phyloP scores from a whole-genome alignment of 306 rosid genomes.

The Datisca glomerata region DNA sequence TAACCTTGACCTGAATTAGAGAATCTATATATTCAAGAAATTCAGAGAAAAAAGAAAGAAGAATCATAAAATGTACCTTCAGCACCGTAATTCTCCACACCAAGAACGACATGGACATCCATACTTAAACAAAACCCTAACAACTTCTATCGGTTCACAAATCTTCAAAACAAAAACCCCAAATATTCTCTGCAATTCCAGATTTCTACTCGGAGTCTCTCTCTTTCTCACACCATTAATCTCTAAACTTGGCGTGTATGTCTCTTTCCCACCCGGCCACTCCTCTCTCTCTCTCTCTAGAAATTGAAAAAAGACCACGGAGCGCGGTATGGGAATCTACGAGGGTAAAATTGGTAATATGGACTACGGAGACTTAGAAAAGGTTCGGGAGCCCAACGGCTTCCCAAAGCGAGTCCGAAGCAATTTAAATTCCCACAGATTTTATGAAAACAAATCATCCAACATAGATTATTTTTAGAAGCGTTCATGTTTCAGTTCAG shows the following conservation, averaged over 20 bases:
- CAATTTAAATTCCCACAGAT: conserved; percentile 28
- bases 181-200: neutral
- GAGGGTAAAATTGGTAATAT: conserved; percentile 19
- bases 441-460: too few relatives aligned
- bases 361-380: conserved; percentile 2
- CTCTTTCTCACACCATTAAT: neutral
- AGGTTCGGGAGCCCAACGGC: conserved; percentile 20
- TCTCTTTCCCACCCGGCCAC: neutral
- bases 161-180: neutral
- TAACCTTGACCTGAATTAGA: too few relatives aligned
- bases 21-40: conserved; percentile 6
- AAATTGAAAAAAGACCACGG: conserved; percentile 1
- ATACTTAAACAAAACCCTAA: conserved; percentile 19
- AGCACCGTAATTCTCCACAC: conserved; percentile 11
- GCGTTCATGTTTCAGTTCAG: too few relatives aligned
- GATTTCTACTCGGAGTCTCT: neutral
- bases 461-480: too few relatives aligned
- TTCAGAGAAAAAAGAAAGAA: conserved; percentile 7
- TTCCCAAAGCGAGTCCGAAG: conserved; percentile 40
- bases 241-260: too few relatives aligned
- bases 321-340: neutral
- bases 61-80: conserved; percentile 21
- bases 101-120: conserved; percentile 29
- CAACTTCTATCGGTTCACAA: neutral
- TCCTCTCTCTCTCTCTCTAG: conserved; percentile 3